These are phyloP conservation scores for Houttuynia cordata DNA, from an alignment of 164 flowering plant genomes.

Conservation along the genomic window DNA sequence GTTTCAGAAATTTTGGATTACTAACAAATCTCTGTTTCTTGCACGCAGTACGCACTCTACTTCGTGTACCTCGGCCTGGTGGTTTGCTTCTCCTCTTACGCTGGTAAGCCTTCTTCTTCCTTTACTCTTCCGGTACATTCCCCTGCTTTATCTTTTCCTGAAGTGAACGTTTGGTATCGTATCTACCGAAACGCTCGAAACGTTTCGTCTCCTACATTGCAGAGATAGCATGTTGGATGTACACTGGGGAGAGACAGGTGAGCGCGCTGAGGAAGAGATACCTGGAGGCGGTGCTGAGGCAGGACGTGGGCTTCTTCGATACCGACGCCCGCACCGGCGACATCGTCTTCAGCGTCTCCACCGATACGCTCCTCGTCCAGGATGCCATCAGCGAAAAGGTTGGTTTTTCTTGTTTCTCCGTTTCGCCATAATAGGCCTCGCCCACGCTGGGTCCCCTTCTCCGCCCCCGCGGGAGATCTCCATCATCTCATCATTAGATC, in stretches of 20 bases:
- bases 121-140: neutral
- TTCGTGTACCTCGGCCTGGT: slow-evolving; percentile 87
- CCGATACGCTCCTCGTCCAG: slow-evolving; percentile 95
- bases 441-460: neutral
- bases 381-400: slow-evolving; percentile 99
- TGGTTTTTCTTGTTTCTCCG: neutral
- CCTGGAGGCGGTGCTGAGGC: slow-evolving; percentile 84
- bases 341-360: slow-evolving; percentile 88
- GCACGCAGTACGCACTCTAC: slow-evolving; percentile 82
- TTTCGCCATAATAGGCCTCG: neutral
- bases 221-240: slow-evolving; percentile 99
- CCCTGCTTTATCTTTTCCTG: neutral
- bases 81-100: slow-evolving; percentile 83
- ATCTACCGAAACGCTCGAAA: neutral
- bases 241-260: slow-evolving; percentile 91
- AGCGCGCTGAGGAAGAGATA: slow-evolving; percentile 75
- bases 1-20: too few species aligned
- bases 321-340: slow-evolving; percentile 98
- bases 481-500: too few species aligned
- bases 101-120: slow-evolving; percentile 37
- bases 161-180: neutral
- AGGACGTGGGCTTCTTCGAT: slow-evolving; percentile 95
- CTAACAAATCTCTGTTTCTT: neutral
- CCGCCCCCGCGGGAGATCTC: neutral
- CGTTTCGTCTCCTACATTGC: slow-evolving; percentile 3